phyloP scores from a whole-genome alignment of 495 filamentous ascomycete genomes.

The Niebla homalea region DNA sequence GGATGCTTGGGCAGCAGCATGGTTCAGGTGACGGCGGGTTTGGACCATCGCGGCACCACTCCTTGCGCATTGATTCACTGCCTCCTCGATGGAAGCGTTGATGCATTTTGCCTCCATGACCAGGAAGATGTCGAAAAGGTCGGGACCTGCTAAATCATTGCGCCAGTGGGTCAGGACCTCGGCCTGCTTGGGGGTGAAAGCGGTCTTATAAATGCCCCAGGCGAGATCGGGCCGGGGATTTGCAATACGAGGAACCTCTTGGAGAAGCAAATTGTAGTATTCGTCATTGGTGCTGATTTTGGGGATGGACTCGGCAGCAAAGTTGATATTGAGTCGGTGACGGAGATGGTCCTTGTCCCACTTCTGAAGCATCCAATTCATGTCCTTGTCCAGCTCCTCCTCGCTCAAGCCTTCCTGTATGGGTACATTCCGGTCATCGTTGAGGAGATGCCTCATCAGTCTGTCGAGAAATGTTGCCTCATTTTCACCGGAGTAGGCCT shows the following conservation, averaged over 20 bases:
- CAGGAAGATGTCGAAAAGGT: not conserved
- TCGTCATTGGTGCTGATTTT: not conserved
- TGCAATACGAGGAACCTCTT: not conserved
- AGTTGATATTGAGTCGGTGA: not conserved
- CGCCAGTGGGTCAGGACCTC: not conserved
- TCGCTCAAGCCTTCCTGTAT: not conserved
- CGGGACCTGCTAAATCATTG: not conserved
- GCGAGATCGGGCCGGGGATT: constrained; percentile 1
- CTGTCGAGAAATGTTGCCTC: too few relatives aligned
- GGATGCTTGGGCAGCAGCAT: too few relatives aligned
- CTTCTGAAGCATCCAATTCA: not conserved
- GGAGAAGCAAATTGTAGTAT: not conserved
- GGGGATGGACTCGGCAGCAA: not conserved
- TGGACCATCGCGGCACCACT: not conserved
- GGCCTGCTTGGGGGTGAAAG: not conserved
- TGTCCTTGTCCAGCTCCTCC: not conserved
- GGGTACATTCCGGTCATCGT: too few relatives aligned
- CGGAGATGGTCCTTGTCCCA: not conserved
- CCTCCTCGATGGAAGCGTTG: constrained; percentile 1
- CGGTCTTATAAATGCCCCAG: not conserved
- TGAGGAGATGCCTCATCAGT: too few relatives aligned
- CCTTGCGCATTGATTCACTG: constrained; percentile 1
- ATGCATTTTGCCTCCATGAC: not conserved
- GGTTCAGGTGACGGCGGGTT: not conserved
- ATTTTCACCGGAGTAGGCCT: too few relatives aligned